These are phyloP conservation scores for Aspergillus nanangensis DNA, from an alignment of 495 filamentous ascomycete genomes.

Conservation along the genomic window DNA sequence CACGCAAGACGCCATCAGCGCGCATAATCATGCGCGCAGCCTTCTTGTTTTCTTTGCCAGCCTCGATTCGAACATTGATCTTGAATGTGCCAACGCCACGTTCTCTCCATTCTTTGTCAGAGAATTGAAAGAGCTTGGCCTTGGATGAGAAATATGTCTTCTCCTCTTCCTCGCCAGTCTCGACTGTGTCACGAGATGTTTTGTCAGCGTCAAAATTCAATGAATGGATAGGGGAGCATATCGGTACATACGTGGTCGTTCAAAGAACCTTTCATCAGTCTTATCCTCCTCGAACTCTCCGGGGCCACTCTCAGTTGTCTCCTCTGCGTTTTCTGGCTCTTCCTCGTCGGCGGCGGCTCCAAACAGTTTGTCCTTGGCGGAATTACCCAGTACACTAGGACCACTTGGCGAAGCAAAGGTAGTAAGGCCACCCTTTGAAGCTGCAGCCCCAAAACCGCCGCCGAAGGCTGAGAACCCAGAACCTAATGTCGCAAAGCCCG, in stretches of 20 bases:
- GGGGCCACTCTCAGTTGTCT: slow-evolving; percentile 41
- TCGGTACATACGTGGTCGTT: slow-evolving; percentile 63
- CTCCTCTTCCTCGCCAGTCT: slow-evolving; percentile 71
- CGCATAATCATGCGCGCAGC: slow-evolving; percentile 77
- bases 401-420: slow-evolving; percentile 66
- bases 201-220: no score
- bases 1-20: slow-evolving; percentile 76
- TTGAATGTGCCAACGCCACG: slow-evolving; percentile 78
- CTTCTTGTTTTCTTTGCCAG: slow-evolving; percentile 45
- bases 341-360: slow-evolving; percentile 65
- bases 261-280: slow-evolving; percentile 62
- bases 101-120: slow-evolving; percentile 79
- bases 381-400: slow-evolving; percentile 45
- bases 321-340: slow-evolving; percentile 47
- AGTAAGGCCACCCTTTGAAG: slow-evolving; percentile 47
- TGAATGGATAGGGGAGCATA: no score
- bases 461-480: slow-evolving; percentile 50
- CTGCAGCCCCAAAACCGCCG: slow-evolving; percentile 47
- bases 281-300: slow-evolving; percentile 47
- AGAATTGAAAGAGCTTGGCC: slow-evolving; percentile 74
- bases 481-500: slow-evolving; percentile 32
- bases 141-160: slow-evolving; percentile 56
- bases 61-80: slow-evolving; percentile 64
- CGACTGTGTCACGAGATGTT: slow-evolving; percentile 56
- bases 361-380: slow-evolving; percentile 62